Conservation (phyloP, 768 basidiomycete genomes). For the Podaxis sp. region DNA sequence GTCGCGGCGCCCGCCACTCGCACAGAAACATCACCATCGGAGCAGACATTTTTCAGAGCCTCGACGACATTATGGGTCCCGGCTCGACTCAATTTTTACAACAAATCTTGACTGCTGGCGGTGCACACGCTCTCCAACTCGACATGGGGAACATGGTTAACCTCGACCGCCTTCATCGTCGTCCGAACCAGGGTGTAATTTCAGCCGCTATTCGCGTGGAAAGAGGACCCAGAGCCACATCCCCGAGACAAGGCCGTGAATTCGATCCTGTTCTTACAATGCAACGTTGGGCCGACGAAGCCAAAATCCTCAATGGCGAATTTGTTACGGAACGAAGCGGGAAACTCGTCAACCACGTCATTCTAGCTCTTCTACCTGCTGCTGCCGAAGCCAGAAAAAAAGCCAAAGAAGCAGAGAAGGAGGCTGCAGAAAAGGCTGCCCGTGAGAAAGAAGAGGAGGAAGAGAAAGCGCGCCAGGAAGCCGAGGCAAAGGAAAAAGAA, state of each 20-base stretch:
- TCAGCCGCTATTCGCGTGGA: conserved; percentile 64
- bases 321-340: conserved; percentile 63
- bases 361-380: conserved; percentile 72
- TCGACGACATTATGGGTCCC: conserved; percentile 78
- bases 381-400: conserved; percentile 62
- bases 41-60: conserved; percentile 65
- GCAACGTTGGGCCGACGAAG: conserved; percentile 89
- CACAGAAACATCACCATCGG: conserved; percentile 51
- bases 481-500: conserved; percentile 29
- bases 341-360: conserved; percentile 67
- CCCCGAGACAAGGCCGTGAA: conserved; percentile 48
- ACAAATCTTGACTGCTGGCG: conserved; percentile 63
- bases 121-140: conserved; percentile 69
- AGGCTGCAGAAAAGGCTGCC: conserved; percentile 37
- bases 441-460: conserved; percentile 27
- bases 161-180: conserved; percentile 51
- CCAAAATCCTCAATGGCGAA: conserved; percentile 73
- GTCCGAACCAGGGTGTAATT: conserved; percentile 42
- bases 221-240: conserved; percentile 36
- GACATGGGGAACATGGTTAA: conserved; percentile 68
- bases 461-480: conserved; percentile 28
- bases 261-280: conserved; percentile 78
- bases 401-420: conserved; percentile 53
- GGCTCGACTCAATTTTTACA: conserved; percentile 83
- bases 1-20: conserved; percentile 48